Base-by-base conservation (phyloP, 345 rosid genomes). In the Boechera divaricarpa region DNA sequence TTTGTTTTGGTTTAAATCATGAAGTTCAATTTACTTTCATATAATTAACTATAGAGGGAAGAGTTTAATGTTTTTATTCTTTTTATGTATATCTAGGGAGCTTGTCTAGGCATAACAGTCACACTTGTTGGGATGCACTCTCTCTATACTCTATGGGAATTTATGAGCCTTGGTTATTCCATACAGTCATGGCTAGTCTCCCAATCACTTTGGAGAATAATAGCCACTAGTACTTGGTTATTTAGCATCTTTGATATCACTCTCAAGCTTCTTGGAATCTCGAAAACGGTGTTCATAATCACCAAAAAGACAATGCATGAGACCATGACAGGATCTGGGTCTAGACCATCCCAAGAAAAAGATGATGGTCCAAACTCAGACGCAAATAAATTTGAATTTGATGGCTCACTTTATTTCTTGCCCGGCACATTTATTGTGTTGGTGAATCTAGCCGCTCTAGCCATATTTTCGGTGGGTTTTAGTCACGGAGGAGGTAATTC, bases 381-480 rank as follows among this genome's bases (percentile, higher is more conserved):
- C 24, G 1, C 24, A 21, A 21, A 70, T 4, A 73, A 72, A 59
- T 87, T 86, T 68, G 76, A 79, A 28, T 88, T 88, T 35, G 86
- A 84, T 9, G 79, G 44, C 36, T 87, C 88, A 8, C 63, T 74
- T 0, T 4, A 81, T 39, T 87, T 89, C 44, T 56, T 87, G 7
- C 93, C 91, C 0, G 88, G 91, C 47, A 85, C 87, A 1, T 67
- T 86, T 11, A 67, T 89, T 26, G 15, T 85, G 79, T 53, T 89
- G 32, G 61, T 89, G 45, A 81, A 86, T 11, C 24, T 86, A 45
- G 44, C 64, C 0, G 87, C 89, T 0, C 8, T 89, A 38, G 33
- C 33, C 5, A 24, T 18, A 39, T 18, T 64, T 6, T 47, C 52
- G 6, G 5, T 78, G 68, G 35, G 49, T 76, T 81, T 0, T 6